phyloP scores from a whole-genome alignment of 352 stramenopile genomes.

The Blastocystis hominis region DNA sequence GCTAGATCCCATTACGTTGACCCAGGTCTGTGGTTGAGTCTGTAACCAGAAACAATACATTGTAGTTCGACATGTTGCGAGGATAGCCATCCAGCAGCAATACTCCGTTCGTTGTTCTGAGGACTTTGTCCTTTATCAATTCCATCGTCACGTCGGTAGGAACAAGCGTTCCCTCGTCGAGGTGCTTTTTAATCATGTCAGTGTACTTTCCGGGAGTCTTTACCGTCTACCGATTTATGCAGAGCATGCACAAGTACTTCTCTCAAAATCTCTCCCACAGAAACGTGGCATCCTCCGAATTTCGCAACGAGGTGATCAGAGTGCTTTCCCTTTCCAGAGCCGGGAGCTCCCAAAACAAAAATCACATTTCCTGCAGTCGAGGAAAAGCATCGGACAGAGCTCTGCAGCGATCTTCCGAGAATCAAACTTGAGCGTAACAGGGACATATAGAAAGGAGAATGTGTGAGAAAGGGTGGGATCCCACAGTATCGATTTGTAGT shows the following conservation, averaged over 20 bases:
- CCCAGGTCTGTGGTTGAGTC: background rate
- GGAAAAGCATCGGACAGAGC: background rate
- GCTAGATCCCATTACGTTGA: background rate
- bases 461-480: background rate
- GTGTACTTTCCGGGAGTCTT: conserved; percentile 52
- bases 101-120: background rate
- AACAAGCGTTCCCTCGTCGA: conserved; percentile 42
- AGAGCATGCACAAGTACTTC: background rate
- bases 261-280: conserved; percentile 35
- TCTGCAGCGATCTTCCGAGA: background rate
- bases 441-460: background rate
- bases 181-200: conserved; percentile 50
- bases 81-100: conserved; percentile 46
- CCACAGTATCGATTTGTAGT: background rate
- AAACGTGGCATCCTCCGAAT: conserved; percentile 36
- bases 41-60: background rate
- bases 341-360: conserved; percentile 36
- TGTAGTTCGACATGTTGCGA: conserved; percentile 55
- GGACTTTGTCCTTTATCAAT: conserved; percentile 30
- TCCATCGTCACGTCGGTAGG: conserved; percentile 52
- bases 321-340: conserved; percentile 51
- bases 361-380: conserved; percentile 17
- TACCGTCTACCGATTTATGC: background rate
- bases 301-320: conserved; percentile 29
- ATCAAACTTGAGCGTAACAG: background rate